phyloP scores from a whole-genome alignment of 192 early-diverging fungal genomes.

The Hyaloraphidium curvatum region DNA sequence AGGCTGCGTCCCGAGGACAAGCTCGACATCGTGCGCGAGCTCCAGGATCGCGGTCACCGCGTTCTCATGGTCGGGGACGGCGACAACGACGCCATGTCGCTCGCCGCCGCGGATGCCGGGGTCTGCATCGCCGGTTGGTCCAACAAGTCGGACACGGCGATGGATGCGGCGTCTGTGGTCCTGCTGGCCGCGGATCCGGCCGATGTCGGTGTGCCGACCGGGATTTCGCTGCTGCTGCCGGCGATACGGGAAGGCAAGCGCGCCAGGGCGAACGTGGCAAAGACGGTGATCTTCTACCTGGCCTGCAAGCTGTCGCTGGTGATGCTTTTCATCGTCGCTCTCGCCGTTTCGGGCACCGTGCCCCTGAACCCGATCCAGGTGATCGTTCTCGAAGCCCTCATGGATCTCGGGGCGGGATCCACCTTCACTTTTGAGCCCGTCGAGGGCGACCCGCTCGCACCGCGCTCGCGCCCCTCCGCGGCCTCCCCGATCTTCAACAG shows the following conservation, averaged over 20 bases:
- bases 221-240: not conserved
- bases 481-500: not conserved
- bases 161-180: not conserved
- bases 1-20: too few species aligned
- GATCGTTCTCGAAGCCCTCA: conserved; percentile 1
- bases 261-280: not conserved
- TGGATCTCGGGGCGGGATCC: not conserved
- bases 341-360: not conserved
- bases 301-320: conserved; percentile 2
- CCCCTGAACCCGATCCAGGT: not conserved
- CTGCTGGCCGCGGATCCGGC: not conserved
- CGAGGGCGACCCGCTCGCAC: not conserved
- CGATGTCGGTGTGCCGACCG: too few species aligned
- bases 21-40: not conserved
- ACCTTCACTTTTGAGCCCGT: not conserved
- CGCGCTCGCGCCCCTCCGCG: not conserved
- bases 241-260: not conserved
- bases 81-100: not conserved
- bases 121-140: too few species aligned
- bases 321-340: not conserved
- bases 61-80: not conserved
- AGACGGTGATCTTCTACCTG: conserved; percentile 1
- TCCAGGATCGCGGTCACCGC: not conserved
- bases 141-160: not conserved
- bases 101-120: not conserved